Base-by-base conservation (phyloP, 1,284 basidiomycete genomes). In the Volvariella volvacea region DNA sequence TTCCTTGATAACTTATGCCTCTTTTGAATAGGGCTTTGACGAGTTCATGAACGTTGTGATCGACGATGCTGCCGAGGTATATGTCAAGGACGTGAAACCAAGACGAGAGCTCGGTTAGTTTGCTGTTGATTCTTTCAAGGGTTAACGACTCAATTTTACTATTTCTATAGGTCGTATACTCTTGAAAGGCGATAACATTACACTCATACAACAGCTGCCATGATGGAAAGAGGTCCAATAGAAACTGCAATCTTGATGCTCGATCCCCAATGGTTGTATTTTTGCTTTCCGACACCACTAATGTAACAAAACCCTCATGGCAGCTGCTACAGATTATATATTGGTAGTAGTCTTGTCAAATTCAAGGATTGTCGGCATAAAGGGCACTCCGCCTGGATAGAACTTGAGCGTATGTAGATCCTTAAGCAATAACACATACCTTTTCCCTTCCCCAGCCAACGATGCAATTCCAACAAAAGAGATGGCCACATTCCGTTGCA, bases 21-120 rank as follows among this genome's bases (percentile, higher is more conserved):
- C 12, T 28, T 6, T 51, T 52, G 37, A 17, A 22, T 63, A 96
- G 95, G 96, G 96, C 17, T 99, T 99, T 59, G 96, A 99, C 64
- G 96, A 99, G 66, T 99, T 99, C 67, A 99, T 99, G 96, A 99
- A 99, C 63, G 72, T 99, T 16, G 92, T 97, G 17, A 71, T 97
- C n/a, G 93, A 97, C 57, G 92, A 98, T 50, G 92, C 95, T 32
- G 80, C 83, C 48, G 96, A 99, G 65, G 88, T 98, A 4, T 95
- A 83, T 61, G 81, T 93, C 50, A 91, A 92, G 61, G 87, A 88
- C 42, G 78, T 81, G 47, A 88, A 92, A 67, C 84, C 92, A 36
- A 76, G 87, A 52, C 74, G 83, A 66, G 84, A 90, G 54, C 73
- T 92, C 37, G 90, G 90, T 88, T n/a, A n/a, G n/a, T n/a, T n/a